Base-by-base conservation (phyloP, 495 filamentous ascomycete genomes). In the Tuber borchii region DNA sequence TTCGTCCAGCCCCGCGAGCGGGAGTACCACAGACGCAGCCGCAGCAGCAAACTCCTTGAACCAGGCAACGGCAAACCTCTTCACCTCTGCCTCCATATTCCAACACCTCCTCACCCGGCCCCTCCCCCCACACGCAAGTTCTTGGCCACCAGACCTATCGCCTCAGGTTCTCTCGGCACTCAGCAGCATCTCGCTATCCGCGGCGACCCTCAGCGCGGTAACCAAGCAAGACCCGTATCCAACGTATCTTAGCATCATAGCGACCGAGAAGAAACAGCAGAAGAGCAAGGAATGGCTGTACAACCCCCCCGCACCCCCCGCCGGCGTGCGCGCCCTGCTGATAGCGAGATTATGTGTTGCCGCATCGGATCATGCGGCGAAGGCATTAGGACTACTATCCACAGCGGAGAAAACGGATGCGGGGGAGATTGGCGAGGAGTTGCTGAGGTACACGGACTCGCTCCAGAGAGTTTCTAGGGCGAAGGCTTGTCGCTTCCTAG, bases 201-300 rank as follows among this genome's bases (percentile, higher is more conserved):
- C 97, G 83, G 95, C 95, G 0, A 97, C 94, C 0, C 87, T 98
- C 9, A 86, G 97, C 2, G 92, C 93, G 3, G 93, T 97, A 1
- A 84, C 95, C 43, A 97, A 97, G 80, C 94, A 97, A 79, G 95
- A 99, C 81, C 93, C 95, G 0, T 97, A 98, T 80, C 90, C 95
- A 1, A 89, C 90, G 7, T 83, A 83, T 70, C 75, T 83, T 42
- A 44, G 76, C 26, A 69, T 79, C 37, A 75, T 76, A 12, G 43
- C 74, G 7, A 43, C 10, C 34, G 44, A 40, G 39, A 71, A 34
- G 48, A 48, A 61, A 6, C 69, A 81, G 69, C 69, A 69, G 2
- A 68, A 44, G 31, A 42, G 39, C n/a, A 81, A 81, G 46, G 78
- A 78, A 72, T 83, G 76, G 73, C 76, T 83, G 9, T 83, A 83